These are phyloP conservation scores for Hypomontagnella monticulosa DNA, from an alignment of 495 filamentous ascomycete genomes.

Conservation along the genomic window DNA sequence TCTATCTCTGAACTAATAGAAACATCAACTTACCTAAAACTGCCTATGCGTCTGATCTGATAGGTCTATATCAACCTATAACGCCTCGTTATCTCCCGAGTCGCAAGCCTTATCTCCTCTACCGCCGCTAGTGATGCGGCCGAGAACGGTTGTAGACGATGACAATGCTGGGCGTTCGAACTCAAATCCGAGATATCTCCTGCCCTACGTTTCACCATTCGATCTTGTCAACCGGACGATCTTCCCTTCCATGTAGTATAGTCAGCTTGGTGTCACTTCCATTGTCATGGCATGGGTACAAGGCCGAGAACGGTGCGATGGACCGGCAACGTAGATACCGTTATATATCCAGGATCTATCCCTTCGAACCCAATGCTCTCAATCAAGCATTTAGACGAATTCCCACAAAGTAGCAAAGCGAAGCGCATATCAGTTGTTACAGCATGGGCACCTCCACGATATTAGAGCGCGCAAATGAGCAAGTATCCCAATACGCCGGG, in stretches of 20 bases:
- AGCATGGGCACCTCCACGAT: constrained; percentile 6
- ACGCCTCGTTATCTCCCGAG: constrained; percentile 29
- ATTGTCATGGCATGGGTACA: constrained; percentile 9
- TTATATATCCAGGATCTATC: constrained; percentile 15
- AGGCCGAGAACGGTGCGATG: constrained; percentile 27
- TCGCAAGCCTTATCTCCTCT: constrained; percentile 39
- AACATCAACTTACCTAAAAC: constrained; percentile 35
- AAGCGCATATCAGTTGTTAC: not conserved
- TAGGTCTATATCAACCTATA: constrained; percentile 6
- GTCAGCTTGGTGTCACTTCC: not conserved
- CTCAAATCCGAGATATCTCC: constrained; percentile 41
- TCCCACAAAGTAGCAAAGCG: not conserved
- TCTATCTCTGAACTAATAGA: constrained; percentile 9
- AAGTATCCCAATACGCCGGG: constrained; percentile 5
- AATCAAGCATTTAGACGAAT: not conserved
- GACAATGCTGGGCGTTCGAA: not conserved
- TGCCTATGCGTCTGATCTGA: constrained; percentile 18
- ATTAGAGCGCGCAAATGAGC: constrained; percentile 8
- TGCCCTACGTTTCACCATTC: not conserved
- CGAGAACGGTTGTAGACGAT: constrained; percentile 30
- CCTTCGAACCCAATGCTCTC: not conserved
- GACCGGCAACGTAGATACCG: not conserved
- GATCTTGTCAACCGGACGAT: constrained; percentile 16
- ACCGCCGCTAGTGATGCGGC: constrained; percentile 38
- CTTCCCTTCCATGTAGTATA: not conserved